These are phyloP conservation scores for Blastomyces emzantsi DNA, from an alignment of 2,329 filamentous ascomycete genomes.

Conservation along the genomic window DNA sequence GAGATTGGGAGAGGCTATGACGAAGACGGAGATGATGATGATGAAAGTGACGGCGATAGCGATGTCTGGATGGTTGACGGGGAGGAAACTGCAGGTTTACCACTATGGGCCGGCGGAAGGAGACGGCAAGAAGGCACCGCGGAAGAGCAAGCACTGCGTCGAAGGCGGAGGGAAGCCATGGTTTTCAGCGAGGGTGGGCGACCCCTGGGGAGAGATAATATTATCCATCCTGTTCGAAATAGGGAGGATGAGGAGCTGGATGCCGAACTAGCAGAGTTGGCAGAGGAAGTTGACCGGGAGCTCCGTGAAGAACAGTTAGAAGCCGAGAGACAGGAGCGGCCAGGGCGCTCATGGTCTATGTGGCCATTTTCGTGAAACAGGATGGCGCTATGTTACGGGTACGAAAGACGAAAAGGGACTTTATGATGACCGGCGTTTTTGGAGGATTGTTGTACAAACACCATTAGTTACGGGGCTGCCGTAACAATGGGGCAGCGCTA, in stretches of 20 bases:
- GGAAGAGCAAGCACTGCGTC: constrained; percentile 59
- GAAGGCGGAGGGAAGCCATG: constrained; percentile 77
- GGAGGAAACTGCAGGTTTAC: constrained; percentile 42
- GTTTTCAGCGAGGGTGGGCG: constrained; percentile 79
- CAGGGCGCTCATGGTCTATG: constrained; percentile 9
- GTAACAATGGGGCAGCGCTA: neutral
- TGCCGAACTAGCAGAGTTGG: constrained; percentile 14
- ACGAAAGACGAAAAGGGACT: neutral
- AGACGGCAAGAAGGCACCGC: constrained; percentile 27
- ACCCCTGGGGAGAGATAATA: constrained; percentile 64
- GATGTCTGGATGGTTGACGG: constrained; percentile 46
- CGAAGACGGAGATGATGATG: constrained; percentile 37
- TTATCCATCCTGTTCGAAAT: constrained; percentile 53
- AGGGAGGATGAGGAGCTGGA: constrained; percentile 16
- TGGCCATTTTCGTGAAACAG: constrained; percentile 10
- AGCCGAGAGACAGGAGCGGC: constrained; percentile 8
- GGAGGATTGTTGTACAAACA: neutral
- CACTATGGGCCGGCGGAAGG: constrained; percentile 24
- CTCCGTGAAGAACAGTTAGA: constrained; percentile 10
- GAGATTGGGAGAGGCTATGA: constrained; percentile 44
- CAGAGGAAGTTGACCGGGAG: constrained; percentile 12
- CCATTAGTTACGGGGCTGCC: neutral
- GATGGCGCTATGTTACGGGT: neutral
- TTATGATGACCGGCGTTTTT: constrained; percentile 2
- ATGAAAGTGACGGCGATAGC: constrained; percentile 37